Base-by-base conservation (phyloP, 2,329 filamentous ascomycete species). In the Lasiodiplodia gonubiensis region DNA sequence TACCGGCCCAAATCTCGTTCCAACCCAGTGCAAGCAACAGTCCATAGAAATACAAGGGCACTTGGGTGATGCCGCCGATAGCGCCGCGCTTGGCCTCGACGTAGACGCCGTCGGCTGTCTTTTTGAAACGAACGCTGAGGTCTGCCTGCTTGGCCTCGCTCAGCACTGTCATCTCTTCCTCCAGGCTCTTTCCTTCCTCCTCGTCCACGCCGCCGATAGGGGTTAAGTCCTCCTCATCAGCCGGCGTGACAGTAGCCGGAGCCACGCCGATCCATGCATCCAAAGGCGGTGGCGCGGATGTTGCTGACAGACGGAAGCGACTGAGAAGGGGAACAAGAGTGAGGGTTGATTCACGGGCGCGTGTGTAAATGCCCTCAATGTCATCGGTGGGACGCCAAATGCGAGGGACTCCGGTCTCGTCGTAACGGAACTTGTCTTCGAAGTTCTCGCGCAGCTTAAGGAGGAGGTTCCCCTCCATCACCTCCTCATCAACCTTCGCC, bases 341-440 rank as follows among this genome's bases (percentile, higher is more conserved):
- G 65, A 99, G 86, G 0, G 95, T 99, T 5, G 93, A 96, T 80
- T 98, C 94, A 70, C 94, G 89, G 3, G 95, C 94, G 70, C 89
- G 90, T 42, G 93, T 97, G 80, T 98, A 99, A 51, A 96, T 84
- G 54, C 94, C 94, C 82, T 99, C 95, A 69, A 99, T 99, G 76
- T 99, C 95, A 77, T 99, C 95, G 1, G 90, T 94, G 1, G 95
- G 95, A 27, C 94, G 89, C 95, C 95, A 99, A 79, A 99, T 97
- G 68, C 95, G 88, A 5, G 95, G 95, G 4, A 99, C 95, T 30
- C 95, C 95, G 7, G 89, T 89, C 68, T 97, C 94, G 74, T 99
- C 95, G 74, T 99, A 99, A 70, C 95, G 90, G 86, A 99, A 99
- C 80, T 97, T 97, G 82, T 99, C 95, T 80, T 99, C 95, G 72